Evolutionary conservation across 805 yeast species (phyloP).

Genomic region (Spathaspora hagerdaliae): DNA sequence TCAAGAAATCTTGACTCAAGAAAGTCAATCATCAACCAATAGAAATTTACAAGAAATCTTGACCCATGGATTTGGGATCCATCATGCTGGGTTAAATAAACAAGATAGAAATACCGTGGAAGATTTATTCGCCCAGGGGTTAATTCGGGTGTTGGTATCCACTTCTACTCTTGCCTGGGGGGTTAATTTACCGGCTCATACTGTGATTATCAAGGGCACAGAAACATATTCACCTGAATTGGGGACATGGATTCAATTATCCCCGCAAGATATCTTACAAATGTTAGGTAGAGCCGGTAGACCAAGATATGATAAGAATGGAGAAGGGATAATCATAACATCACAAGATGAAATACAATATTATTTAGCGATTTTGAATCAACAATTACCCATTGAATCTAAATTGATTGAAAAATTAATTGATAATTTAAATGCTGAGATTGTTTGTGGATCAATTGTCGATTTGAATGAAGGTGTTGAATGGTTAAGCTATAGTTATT

Average conservation of each 20-base stretch:
- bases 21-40: conserved; percentile 54
- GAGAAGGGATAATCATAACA: conserved; percentile 92
- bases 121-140: conserved; percentile 84
- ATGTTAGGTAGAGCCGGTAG: conserved; percentile 99
- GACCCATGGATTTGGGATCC: conserved; percentile 77
- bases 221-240: conserved; percentile 88
- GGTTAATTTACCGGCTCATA: conserved; percentile 92
- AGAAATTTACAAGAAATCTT: conserved; percentile 54
- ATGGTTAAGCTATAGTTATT: conserved; percentile 80
- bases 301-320: conserved; percentile 87
- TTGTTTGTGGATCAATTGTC: conserved; percentile 66
- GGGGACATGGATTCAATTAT: conserved; percentile 85
- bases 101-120: conserved; percentile 75
- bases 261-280: conserved; percentile 92
- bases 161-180: conserved; percentile 98
- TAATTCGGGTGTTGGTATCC: conserved; percentile 76
- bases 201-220: conserved; percentile 90
- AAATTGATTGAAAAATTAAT: conserved; percentile 68
- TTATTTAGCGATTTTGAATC: conserved; percentile 85
- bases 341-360: conserved; percentile 82
- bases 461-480: conserved; percentile 61
- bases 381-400: conserved; percentile 89
- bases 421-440: conserved; percentile 82
- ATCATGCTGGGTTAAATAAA: conserved; percentile 83
- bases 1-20: conserved; percentile 58